Conservation (phyloP, 2,329 filamentous ascomycete genomes). For the Nothophoma quercina region DNA sequence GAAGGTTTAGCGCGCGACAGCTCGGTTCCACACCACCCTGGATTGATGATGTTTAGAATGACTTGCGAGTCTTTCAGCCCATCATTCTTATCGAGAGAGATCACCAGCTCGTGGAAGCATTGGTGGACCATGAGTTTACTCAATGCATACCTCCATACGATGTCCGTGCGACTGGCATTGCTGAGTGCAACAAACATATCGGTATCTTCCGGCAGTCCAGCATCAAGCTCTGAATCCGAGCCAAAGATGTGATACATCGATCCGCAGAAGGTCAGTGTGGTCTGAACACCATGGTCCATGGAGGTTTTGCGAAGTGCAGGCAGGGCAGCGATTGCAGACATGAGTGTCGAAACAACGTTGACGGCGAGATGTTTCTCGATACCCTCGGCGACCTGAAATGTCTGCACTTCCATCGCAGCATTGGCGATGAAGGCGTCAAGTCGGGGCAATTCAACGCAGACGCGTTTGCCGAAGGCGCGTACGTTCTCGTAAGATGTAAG, state of each 20-base stretch:
- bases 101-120: slow-evolving; percentile 7
- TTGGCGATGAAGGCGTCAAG: slow-evolving; percentile 26
- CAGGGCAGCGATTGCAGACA: slow-evolving; percentile 29
- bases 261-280: slow-evolving; percentile 14
- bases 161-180: slow-evolving; percentile 3
- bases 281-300: slow-evolving; percentile 1
- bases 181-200: slow-evolving; percentile 18
- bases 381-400: slow-evolving; percentile 24
- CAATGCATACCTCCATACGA: slow-evolving; percentile 17
- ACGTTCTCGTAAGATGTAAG: slow-evolving; percentile 6
- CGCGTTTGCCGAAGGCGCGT: slow-evolving; percentile 8
- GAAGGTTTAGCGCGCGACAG: slow-evolving; percentile 13
- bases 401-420: slow-evolving; percentile 16
- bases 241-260: slow-evolving; percentile 21
- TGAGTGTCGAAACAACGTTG: slow-evolving; percentile 34
- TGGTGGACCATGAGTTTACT: slow-evolving; percentile 21
- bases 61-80: not conserved
- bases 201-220: not conserved
- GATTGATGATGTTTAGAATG: slow-evolving; percentile 13
- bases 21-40: slow-evolving; percentile 17
- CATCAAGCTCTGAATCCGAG: slow-evolving; percentile 10
- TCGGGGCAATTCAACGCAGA: slow-evolving; percentile 6
- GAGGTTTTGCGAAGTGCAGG: slow-evolving; percentile 20
- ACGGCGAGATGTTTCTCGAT: slow-evolving; percentile 35
- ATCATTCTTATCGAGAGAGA: not conserved